Conservation (phyloP, 2,329 filamentous ascomycete species). For the Sporothrix protearum region DNA sequence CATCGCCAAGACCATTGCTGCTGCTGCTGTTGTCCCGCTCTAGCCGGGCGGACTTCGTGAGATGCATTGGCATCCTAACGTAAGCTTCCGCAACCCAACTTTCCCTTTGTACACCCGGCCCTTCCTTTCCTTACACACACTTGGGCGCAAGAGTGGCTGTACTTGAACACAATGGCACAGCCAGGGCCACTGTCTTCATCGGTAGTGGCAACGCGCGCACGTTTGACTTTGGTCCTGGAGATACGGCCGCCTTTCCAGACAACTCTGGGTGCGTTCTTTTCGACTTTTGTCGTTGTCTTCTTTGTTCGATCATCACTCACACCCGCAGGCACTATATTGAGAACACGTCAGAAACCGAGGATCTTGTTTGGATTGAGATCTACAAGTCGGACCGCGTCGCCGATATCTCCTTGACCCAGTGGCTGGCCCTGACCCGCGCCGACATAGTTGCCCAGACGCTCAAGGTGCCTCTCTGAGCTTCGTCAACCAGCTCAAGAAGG, state of each 20-base stretch:
- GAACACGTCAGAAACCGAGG: conserved; percentile 58
- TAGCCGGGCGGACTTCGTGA: conserved; percentile 62
- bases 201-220: conserved; percentile 59
- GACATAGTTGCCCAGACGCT: conserved; percentile 59
- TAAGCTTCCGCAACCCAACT: conserved; percentile 37
- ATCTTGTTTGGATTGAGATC: conserved; percentile 65
- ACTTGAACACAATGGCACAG: conserved; percentile 63
- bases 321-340: conserved; percentile 61
- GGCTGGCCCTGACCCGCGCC: conserved; percentile 64
- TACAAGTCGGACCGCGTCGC: conserved; percentile 65
- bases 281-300: neutral
- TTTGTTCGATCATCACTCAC: neutral
- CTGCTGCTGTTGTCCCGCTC: conserved; percentile 60
- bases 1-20: conserved; percentile 61
- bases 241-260: conserved; percentile 65
- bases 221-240: conserved; percentile 64
- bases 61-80: conserved; percentile 68
- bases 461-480: conserved; percentile 56
- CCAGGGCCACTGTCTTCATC: conserved; percentile 61
- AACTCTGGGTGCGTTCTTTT: conserved; percentile 47
- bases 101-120: neutral
- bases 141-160: conserved; percentile 68
- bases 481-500: conserved; percentile 56
- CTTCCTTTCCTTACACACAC: neutral
- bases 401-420: conserved; percentile 65